Percentiles rank a stretch among this genome's conserved stretches.
Evolutionary conservation across 2,329 filamentous ascomycete genomes (phyloP).

Genomic region (Metarhizium humberi): DNA sequence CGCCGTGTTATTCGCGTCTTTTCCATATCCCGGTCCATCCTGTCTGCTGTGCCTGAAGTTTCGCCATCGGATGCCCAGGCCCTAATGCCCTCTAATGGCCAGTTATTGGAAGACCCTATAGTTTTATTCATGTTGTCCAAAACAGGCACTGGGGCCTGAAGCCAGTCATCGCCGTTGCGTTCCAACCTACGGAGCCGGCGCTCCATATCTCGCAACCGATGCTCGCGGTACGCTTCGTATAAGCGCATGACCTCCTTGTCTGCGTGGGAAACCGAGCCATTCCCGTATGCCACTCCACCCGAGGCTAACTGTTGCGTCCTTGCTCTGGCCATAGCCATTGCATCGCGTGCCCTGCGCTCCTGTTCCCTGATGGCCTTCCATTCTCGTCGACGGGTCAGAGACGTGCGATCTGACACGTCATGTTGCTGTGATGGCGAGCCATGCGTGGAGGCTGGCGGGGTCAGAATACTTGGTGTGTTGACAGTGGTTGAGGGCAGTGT

Average conservation of each 20-base stretch:
- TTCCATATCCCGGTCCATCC: slow-evolving; percentile 5
- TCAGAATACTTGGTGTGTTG: slow-evolving; percentile 13
- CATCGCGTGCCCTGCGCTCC: slow-evolving; percentile 16
- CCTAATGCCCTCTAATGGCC: slow-evolving; percentile 10
- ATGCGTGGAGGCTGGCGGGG: slow-evolving; percentile 20
- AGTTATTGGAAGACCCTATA: slow-evolving; percentile 15
- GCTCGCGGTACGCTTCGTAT: slow-evolving; percentile 32
- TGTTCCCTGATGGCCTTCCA: slow-evolving; percentile 21
- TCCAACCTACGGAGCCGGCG: slow-evolving; percentile 36
- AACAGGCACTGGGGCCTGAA: slow-evolving; percentile 33
- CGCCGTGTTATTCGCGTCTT: slow-evolving; percentile 13
- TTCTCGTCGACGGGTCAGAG: slow-evolving; percentile 23
- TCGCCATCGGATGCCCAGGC: slow-evolving; percentile 26
- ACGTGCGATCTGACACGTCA: slow-evolving; percentile 16
- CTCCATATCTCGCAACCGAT: slow-evolving; percentile 37
- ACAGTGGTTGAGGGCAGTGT: neutral
- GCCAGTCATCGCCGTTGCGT: slow-evolving; percentile 35
- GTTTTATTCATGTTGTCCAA: slow-evolving; percentile 33
- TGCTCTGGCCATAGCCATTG: slow-evolving; percentile 12
- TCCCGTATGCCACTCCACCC: slow-evolving; percentile 16
- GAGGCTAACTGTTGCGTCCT: slow-evolving; percentile 12
- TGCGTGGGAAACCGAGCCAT: slow-evolving; percentile 9
- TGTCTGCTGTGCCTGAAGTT: slow-evolving; percentile 4
- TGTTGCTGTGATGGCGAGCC: slow-evolving; percentile 18
- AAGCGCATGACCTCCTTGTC: slow-evolving; percentile 27